phyloP scores from a whole-genome alignment of 2,329 filamentous ascomycete species.

The Fusarium anthophilum region DNA sequence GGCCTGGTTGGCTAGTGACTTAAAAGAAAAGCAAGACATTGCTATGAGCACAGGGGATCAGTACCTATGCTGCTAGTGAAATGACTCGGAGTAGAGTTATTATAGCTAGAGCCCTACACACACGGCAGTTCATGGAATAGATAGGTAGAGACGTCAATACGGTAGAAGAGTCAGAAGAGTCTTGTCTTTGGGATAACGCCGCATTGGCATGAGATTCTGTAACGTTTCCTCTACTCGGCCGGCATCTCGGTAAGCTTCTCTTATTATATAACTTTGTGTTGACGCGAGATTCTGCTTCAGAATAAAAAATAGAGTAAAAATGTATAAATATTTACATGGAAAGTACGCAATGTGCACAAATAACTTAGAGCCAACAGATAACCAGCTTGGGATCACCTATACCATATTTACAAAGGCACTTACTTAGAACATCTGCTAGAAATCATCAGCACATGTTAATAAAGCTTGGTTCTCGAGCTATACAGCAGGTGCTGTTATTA shows the following conservation, averaged over 20 bases:
- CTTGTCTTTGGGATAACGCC: background rate
- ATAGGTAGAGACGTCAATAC: background rate
- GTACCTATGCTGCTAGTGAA: background rate
- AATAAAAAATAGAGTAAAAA: background rate
- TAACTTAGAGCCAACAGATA: background rate
- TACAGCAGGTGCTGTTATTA: background rate
- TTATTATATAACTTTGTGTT: background rate
- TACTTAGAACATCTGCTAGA: background rate
- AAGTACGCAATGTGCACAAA: background rate
- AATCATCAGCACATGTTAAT: constrained; percentile 16
- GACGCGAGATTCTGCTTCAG: background rate
- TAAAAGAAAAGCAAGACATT: constrained; percentile 17
- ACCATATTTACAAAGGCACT: background rate
- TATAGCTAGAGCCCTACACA: background rate
- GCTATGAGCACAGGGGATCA: background rate
- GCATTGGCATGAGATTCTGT: constrained; percentile 7
- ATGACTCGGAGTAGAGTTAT: background rate
- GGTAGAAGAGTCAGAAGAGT: background rate
- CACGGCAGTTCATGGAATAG: constrained; percentile 4
- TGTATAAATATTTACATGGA: background rate
- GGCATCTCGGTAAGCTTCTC: background rate
- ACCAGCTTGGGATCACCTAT: background rate
- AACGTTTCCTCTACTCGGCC: constrained; percentile 4
- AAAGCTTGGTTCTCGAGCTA: background rate
- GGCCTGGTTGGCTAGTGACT: constrained; percentile 30